Conservation (phyloP, 1,284 basidiomycete genomes). For the Cerioporus squamosus region DNA sequence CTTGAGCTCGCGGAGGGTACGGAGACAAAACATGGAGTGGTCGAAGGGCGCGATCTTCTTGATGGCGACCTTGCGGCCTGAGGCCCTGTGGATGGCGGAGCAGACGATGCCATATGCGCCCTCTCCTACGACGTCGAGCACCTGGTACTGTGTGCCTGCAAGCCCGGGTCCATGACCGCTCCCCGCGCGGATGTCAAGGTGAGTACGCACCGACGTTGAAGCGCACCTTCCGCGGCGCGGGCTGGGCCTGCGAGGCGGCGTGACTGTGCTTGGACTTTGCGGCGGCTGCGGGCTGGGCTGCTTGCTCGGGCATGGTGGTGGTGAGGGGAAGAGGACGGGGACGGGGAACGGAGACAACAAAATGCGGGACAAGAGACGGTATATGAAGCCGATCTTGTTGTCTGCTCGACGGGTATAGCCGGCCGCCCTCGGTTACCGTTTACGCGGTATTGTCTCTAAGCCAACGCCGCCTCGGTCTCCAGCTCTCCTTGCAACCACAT, state of each 20-base stretch:
- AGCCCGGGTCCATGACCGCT: constrained; percentile 7
- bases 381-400: constrained; percentile 29
- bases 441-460: constrained; percentile 18
- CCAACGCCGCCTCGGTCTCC: constrained; percentile 16
- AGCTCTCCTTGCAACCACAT: background rate
- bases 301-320: constrained; percentile 34
- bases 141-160: constrained; percentile 75
- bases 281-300: constrained; percentile 26
- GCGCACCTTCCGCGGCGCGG: constrained; percentile 85
- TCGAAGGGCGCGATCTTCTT: constrained; percentile 88
- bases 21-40: constrained; percentile 86
- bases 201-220: constrained; percentile 85
- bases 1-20: constrained; percentile 88
- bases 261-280: constrained; percentile 63
- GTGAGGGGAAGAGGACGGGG: constrained; percentile 13
- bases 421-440: constrained; percentile 11
- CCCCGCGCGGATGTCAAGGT: background rate
- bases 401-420: constrained; percentile 17
- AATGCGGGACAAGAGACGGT: constrained; percentile 14
- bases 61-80: constrained; percentile 65
- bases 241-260: constrained; percentile 62
- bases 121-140: constrained; percentile 83
- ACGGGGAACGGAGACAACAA: constrained; percentile 7
- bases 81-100: constrained; percentile 70
- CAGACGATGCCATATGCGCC: constrained; percentile 82